Conservation (phyloP, 202 grass and related monocot genomes). For the Setaria italica region DNA sequence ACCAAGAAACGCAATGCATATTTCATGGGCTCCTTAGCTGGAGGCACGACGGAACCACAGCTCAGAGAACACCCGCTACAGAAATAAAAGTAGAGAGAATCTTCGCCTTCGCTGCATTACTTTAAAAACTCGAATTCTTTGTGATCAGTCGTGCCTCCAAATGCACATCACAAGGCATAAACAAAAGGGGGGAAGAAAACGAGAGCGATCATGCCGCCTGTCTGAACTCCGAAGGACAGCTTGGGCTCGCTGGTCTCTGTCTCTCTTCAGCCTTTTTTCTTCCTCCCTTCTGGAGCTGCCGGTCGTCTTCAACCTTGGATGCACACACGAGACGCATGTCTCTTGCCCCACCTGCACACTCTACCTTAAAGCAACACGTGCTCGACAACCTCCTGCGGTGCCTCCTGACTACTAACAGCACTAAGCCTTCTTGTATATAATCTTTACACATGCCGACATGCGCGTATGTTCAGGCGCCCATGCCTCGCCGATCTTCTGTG, state of each 20-base stretch:
- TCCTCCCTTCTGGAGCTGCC: constrained; percentile 29
- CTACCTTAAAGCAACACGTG: constrained; percentile 43
- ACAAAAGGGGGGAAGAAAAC: neutral
- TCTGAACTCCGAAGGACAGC: constrained; percentile 44
- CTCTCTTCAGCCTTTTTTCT: neutral
- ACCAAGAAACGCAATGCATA: neutral
- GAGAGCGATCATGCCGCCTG: neutral
- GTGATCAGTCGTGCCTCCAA: constrained; percentile 47
- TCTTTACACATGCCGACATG: constrained; percentile 1
- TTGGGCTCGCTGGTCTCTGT: constrained; percentile 9
- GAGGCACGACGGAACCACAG: constrained; percentile 36
- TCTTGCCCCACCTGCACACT: constrained; percentile 38
- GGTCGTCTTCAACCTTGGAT: constrained; percentile 19
- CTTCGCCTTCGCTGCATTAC: constrained; percentile 21
- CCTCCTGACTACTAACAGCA: constrained; percentile 31
- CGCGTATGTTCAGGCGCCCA: constrained; percentile 27
- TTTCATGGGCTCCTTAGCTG: constrained; percentile 13
- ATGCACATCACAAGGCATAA: constrained; percentile 35
- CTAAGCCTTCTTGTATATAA: constrained; percentile 21
- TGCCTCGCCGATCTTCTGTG: constrained; percentile 30
- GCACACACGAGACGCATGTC: constrained; percentile 31
- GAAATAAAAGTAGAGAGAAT: constrained; percentile 14
- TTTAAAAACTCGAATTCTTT: constrained; percentile 39
- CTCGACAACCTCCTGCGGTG: constrained; percentile 27
- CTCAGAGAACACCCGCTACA: neutral